These are phyloP conservation scores for Penicillium ucsense DNA, from an alignment of 495 filamentous ascomycete genomes.

Conservation along the genomic window DNA sequence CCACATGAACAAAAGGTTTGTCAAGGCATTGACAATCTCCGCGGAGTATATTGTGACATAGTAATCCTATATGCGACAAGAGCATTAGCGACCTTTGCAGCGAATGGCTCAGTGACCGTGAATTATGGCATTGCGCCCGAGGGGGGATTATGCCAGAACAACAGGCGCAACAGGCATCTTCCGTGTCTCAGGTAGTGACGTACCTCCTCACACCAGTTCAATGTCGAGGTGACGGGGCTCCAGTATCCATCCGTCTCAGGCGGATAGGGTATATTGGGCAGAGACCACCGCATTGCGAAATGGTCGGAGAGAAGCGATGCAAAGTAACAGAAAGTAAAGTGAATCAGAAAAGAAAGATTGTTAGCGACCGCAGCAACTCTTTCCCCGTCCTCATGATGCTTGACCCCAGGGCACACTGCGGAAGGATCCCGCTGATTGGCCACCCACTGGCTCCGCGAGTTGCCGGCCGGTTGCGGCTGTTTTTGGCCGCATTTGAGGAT, in stretches of 20 bases:
- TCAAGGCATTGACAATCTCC: conserved; percentile 63
- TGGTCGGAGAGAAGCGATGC: conserved; percentile 1
- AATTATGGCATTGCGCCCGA: no score
- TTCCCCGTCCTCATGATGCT: no score
- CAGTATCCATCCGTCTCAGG: conserved; percentile 60
- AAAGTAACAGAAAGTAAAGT: neutral
- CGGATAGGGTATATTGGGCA: conserved; percentile 63
- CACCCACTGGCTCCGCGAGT: conserved; percentile 8
- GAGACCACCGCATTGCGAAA: conserved; percentile 21
- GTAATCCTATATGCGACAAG: conserved; percentile 37
- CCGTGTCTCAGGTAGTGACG: neutral
- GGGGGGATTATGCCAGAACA: no score
- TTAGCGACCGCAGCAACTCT: no score
- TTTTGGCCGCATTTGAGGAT: neutral
- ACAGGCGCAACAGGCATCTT: no score
- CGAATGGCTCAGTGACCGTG: no score
- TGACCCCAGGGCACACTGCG: neutral
- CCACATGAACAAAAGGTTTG: conserved; percentile 72
- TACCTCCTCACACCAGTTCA: conserved; percentile 95
- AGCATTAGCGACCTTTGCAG: no score
- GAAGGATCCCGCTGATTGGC: conserved; percentile 11
- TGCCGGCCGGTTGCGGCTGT: conserved; percentile 9
- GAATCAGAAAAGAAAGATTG: neutral
- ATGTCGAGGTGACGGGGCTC: conserved; percentile 76
- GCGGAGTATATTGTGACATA: conserved; percentile 51